Conservation (phyloP, 352 stramenopile species). For the Phytophthora rubi region DNA sequence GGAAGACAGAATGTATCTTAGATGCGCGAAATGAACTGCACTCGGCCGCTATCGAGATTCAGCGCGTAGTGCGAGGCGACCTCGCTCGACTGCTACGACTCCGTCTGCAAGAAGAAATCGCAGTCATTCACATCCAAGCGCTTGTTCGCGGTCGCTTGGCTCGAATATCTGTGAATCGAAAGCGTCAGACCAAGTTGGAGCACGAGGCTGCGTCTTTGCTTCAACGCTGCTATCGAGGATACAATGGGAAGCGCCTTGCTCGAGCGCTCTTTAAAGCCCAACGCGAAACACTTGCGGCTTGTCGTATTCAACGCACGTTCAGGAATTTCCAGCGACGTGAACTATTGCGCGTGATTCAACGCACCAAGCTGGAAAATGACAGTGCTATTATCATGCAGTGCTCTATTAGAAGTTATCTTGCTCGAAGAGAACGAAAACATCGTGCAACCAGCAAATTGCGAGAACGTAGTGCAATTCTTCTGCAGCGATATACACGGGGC, state of each 20-base stretch:
- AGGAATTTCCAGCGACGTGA: slow-evolving; percentile 63
- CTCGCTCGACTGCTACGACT: slow-evolving; percentile 40
- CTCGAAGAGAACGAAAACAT: slow-evolving; percentile 49
- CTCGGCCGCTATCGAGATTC: slow-evolving; percentile 73
- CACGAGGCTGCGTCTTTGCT: slow-evolving; percentile 54
- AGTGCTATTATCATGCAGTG: slow-evolving; percentile 64
- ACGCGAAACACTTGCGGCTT: slow-evolving; percentile 58
- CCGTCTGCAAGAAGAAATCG: slow-evolving; percentile 34
- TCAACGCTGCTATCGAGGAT: slow-evolving; percentile 82
- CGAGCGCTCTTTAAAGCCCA: slow-evolving; percentile 72
- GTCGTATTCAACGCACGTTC: slow-evolving; percentile 74
- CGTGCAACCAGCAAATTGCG: slow-evolving; percentile 23
- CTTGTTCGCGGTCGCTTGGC: slow-evolving; percentile 60
- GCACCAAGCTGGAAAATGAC: slow-evolving; percentile 65
- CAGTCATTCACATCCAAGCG: slow-evolving; percentile 54
- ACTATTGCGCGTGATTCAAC: slow-evolving; percentile 69
- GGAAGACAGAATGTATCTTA: slow-evolving; percentile 54
- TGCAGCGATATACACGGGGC: slow-evolving; percentile 62
- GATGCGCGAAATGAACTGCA: slow-evolving; percentile 68
- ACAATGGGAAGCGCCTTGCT: slow-evolving; percentile 71
- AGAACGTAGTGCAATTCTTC: slow-evolving; percentile 38
- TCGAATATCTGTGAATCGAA: slow-evolving; percentile 22
- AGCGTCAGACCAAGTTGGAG: slow-evolving; percentile 51
- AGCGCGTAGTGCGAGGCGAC: slow-evolving; percentile 63
- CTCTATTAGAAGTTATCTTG: slow-evolving; percentile 54